Evolutionary conservation across 805 yeast species (phyloP), one percentile per base, ranked within the genome.

Genomic region (Priceomyces medius): DNA sequence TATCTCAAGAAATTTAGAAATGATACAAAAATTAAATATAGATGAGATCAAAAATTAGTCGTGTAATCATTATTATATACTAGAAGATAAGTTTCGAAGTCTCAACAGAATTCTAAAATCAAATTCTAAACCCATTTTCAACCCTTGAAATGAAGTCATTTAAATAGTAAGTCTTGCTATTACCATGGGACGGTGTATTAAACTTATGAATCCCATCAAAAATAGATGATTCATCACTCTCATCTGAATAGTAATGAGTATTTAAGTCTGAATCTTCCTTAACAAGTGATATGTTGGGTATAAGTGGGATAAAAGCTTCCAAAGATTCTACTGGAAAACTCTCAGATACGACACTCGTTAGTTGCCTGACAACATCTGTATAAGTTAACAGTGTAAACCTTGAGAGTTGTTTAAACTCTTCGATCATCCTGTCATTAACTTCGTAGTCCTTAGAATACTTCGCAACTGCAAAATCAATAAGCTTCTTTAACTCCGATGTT

Each of bases 141-240:
- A 62, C 32, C 27, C 49, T 50, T 13, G 34, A 31, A n/a, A 61
- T 40, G 41, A 64, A 59, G 37, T 46, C 49, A 23, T 42, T 43
- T 16, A 61, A 35, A 41, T 62, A 61, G 42, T 58, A 63, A 24
- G 57, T 48, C 43, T 57, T 53, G 34, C 54, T 55, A 28, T 48
- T 51, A 4, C 58, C 63, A n/a, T 50, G 35, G 14, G 55, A 51
- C 38, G 56, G 61, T 20, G 51, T 44, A 38, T 53, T 60, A 34
- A 58, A 38, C 35, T 46, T 48, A 43, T 50, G 60, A 13, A 53
- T 46, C 24, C 45, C 55, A 20, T 56, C 65, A 41, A 60, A 62
- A 20, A 57, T 45, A 20, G 46, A 55, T 27, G 50, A 49, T 24
- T 59, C 63, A 29, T 56, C 60, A 35, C 55, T 56, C 18, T 51